phyloP scores from a whole-genome alignment of 306 rosid genomes.

The Glycine soja region DNA sequence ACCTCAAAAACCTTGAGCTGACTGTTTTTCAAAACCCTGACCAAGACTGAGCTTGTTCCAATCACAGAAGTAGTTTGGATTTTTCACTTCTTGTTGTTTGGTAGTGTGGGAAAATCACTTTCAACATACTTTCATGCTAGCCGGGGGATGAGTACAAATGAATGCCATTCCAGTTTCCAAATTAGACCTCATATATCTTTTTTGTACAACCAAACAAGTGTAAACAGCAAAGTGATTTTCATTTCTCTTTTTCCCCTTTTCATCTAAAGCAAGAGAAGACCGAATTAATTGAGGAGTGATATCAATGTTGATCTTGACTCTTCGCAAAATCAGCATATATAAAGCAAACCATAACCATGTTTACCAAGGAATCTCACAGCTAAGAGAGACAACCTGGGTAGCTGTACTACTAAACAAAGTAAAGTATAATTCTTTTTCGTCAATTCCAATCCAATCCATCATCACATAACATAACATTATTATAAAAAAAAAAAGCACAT shows the following conservation, averaged over 20 bases:
- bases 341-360: background rate
- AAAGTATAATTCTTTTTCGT: slow-evolving; percentile 29
- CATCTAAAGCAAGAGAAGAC: background rate
- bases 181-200: background rate
- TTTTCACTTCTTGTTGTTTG: background rate
- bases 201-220: background rate
- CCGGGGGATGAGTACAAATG: background rate
- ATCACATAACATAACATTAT: background rate
- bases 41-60: too few species aligned
- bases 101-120: slow-evolving; percentile 12
- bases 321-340: slow-evolving; percentile 2
- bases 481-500: background rate
- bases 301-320: background rate
- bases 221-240: background rate
- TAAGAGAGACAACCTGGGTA: background rate
- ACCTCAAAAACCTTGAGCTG: too few species aligned
- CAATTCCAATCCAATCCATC: slow-evolving; percentile 4
- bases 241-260: background rate
- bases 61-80: background rate
- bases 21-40: background rate
- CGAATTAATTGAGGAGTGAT: background rate
- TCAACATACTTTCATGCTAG: slow-evolving; percentile 5
- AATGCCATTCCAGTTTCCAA: slow-evolving; percentile 18
- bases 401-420: background rate
- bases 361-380: slow-evolving; percentile 13